These are phyloP conservation scores for Stagonosporopsis cucurbitacearum DNA, from an alignment of 2,329 filamentous ascomycete species.

Conservation along the genomic window DNA sequence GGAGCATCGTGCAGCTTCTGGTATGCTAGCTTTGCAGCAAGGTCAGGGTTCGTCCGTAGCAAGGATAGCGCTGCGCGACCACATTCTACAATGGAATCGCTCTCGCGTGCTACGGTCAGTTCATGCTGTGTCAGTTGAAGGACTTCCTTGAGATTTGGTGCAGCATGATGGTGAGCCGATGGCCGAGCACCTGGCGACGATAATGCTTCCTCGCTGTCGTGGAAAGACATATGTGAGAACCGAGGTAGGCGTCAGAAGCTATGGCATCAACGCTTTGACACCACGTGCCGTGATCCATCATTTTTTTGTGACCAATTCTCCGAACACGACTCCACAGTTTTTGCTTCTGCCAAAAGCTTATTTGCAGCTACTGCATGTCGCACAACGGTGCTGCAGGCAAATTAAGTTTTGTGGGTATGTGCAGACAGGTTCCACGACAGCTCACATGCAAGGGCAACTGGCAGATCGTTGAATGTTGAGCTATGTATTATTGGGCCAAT, in stretches of 20 bases:
- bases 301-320: conserved; percentile 14
- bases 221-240: conserved; percentile 3
- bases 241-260: conserved; percentile 5
- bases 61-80: conserved; percentile 50
- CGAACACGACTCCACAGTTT: conserved; percentile 12
- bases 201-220: neutral
- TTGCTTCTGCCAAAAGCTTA: conserved; percentile 18
- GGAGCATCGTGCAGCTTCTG: conserved; percentile 73
- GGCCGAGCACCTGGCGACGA: neutral
- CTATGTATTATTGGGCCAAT: neutral
- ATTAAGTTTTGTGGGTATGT: neutral
- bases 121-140: conserved; percentile 31
- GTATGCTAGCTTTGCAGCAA: conserved; percentile 66
- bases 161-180: conserved; percentile 16
- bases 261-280: conserved; percentile 16
- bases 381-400: conserved; percentile 6
- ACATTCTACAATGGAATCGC: conserved; percentile 49
- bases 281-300: conserved; percentile 2
- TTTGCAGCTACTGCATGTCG: conserved; percentile 10
- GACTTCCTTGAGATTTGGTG: conserved; percentile 35
- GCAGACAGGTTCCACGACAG: neutral
- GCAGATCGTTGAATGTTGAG: neutral
- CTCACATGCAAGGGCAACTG: neutral
- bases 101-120: conserved; percentile 27
- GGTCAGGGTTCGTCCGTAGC: conserved; percentile 51